phyloP scores from a whole-genome alignment of 2,329 filamentous ascomycete species.

The Microdochium trichocladiopsis region DNA sequence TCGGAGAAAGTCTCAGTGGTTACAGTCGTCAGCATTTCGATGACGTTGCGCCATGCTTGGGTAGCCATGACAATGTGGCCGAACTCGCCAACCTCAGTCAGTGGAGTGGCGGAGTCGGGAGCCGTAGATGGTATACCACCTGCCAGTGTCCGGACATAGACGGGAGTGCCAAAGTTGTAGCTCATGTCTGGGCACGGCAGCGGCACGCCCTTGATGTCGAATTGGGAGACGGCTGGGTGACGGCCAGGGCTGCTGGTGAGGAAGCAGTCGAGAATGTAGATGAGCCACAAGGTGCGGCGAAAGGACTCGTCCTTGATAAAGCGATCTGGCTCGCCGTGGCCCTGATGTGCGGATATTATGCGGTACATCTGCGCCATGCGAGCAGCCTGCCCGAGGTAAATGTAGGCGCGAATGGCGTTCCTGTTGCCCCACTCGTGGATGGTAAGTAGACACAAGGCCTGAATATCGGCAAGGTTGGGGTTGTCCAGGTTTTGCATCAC shows the following conservation, averaged over 20 bases:
- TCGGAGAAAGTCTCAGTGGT: slow-evolving; percentile 46
- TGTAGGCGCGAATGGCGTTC: slow-evolving; percentile 55
- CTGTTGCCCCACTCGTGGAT: slow-evolving; percentile 58
- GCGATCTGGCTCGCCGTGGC: slow-evolving; percentile 44
- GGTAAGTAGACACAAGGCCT: slow-evolving; percentile 52
- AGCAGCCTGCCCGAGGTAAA: slow-evolving; percentile 55
- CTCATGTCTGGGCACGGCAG: slow-evolving; percentile 55
- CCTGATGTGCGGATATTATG: slow-evolving; percentile 48
- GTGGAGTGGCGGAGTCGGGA: slow-evolving; percentile 26
- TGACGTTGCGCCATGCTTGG: slow-evolving; percentile 54
- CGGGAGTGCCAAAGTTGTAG: slow-evolving; percentile 55
- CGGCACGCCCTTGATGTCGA: slow-evolving; percentile 47
- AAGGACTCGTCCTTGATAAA: slow-evolving; percentile 56
- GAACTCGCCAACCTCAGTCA: slow-evolving; percentile 53
- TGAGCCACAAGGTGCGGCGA: slow-evolving; percentile 54
- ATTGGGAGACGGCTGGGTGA: slow-evolving; percentile 45
- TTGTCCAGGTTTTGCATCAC: slow-evolving; percentile 53
- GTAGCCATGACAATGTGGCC: slow-evolving; percentile 55
- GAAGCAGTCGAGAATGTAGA: slow-evolving; percentile 57
- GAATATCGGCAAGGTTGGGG: slow-evolving; percentile 52
- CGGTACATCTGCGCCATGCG: slow-evolving; percentile 60
- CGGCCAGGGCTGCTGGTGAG: slow-evolving; percentile 55
- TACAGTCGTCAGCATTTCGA: slow-evolving; percentile 52
- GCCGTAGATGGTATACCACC: slow-evolving; percentile 29
- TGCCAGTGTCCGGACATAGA: slow-evolving; percentile 48